phyloP scores from a whole-genome alignment of 352 stramenopile genomes.

The Albugo candida region DNA sequence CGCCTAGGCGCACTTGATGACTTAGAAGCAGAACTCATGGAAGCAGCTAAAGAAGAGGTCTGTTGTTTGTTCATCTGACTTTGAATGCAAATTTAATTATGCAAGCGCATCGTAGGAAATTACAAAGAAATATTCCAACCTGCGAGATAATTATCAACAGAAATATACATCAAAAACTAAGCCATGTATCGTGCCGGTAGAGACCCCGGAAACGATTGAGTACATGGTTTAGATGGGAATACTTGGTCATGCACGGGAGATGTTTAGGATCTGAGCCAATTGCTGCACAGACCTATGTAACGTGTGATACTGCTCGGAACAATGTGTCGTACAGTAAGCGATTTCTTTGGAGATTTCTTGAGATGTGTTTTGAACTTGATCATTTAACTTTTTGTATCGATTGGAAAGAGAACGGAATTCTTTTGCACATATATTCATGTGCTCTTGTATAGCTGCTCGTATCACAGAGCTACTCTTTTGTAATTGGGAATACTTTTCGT shows the following conservation, averaged over 20 bases:
- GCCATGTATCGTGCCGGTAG: slow-evolving; percentile 9
- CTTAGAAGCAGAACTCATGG: slow-evolving; percentile 48
- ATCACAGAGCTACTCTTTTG: slow-evolving; percentile 34
- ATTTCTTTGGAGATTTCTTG: too few species aligned
- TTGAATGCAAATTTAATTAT: background rate
- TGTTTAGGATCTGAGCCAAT: background rate
- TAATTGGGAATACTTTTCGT: slow-evolving; percentile 20
- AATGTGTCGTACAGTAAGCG: too few species aligned
- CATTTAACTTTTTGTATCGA: too few species aligned
- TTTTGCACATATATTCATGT: slow-evolving; percentile 22
- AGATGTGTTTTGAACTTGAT: too few species aligned
- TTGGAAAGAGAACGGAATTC: too few species aligned
- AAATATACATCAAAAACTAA: slow-evolving; percentile 37
- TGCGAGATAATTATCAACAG: slow-evolving; percentile 58
- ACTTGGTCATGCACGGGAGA: background rate
- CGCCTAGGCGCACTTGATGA: slow-evolving; percentile 32
- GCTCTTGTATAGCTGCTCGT: slow-evolving; percentile 25
- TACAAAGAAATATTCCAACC: slow-evolving; percentile 41
- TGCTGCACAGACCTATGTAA: slow-evolving; percentile 1
- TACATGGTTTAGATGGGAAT: background rate
- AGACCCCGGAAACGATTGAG: slow-evolving; percentile 13
- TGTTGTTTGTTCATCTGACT: background rate
- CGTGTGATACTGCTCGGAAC: slow-evolving; percentile 21
- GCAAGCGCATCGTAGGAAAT: slow-evolving; percentile 19
- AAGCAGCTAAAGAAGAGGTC: slow-evolving; percentile 47